Evolutionary conservation across 169 alveolate genomes (phyloP).

Genomic region (Plasmodium yoelii): DNA sequence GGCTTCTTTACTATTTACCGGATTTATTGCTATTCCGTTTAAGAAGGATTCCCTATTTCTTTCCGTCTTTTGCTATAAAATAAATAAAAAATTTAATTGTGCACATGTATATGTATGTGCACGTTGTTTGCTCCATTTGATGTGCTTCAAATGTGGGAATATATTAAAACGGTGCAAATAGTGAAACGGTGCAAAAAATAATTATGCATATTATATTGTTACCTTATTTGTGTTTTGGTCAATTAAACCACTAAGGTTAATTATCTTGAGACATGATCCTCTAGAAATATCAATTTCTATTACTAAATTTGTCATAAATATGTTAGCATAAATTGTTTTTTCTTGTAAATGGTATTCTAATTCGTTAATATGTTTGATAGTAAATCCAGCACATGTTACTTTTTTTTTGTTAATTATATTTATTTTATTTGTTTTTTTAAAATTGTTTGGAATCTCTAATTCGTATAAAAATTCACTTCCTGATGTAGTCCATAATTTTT

Average conservation of each 20-base stretch:
- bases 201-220: not conserved
- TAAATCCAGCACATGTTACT: slow-evolving; percentile 75
- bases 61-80: not conserved
- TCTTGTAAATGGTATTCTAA: slow-evolving; percentile 76
- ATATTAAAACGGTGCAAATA: not conserved
- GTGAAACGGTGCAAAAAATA: not conserved
- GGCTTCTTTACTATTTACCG: not conserved
- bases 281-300: slow-evolving; percentile 64
- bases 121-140: not conserved
- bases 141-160: too few relatives aligned
- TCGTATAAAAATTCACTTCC: slow-evolving; percentile 77
- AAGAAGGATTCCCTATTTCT: slow-evolving; percentile 23
- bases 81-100: not conserved
- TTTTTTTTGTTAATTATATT: slow-evolving; percentile 13
- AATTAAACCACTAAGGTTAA: slow-evolving; percentile 54
- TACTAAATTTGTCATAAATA: slow-evolving; percentile 76
- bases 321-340: slow-evolving; percentile 75
- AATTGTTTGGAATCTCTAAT: slow-evolving; percentile 68
- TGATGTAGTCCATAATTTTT: slow-evolving; percentile 79
- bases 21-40: slow-evolving; percentile 64
- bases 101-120: not conserved
- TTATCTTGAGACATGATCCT: slow-evolving; percentile 71
- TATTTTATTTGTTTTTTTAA: slow-evolving; percentile 33
- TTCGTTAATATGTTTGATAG: slow-evolving; percentile 72
- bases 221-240: slow-evolving; percentile 30